Evolutionary conservation across 2,329 filamentous ascomycete species (phyloP), one percentile per base, ranked within the genome.

Genomic region (Fusarium solani-melongenae): DNA sequence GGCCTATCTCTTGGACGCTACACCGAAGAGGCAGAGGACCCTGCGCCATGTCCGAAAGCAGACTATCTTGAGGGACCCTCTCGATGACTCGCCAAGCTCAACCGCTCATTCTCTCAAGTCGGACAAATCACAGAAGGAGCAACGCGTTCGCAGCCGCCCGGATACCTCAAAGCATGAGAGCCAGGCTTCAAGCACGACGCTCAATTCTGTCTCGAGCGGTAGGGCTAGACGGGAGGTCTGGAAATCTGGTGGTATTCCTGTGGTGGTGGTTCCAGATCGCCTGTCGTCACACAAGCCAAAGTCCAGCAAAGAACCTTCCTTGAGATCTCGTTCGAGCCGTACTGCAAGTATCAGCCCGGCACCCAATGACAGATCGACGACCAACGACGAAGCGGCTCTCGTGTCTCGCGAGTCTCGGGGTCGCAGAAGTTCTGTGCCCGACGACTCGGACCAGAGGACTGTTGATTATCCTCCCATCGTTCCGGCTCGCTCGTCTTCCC

Each of bases 41-140:
- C 80, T 92, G 67, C 87, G 91, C 6, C 90, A 92, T 78, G 87
- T 91, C 12, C 88, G 85, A 73, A 92, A 92, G 76, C 86, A 89
- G 49, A 81, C 81, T 10, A 81, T 82, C 1, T 76, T 91, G 64
- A 84, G 89, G 67, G 86, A 89, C 69, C 84, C 87, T 4, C 78
- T 65, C 8, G 66, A 67, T 29, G 34, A 41, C 10, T 66, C 70
- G 12, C 64, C 72, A 22, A 64, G 62, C 55, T 67, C 68, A 11
- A 53, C 68, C 11, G 53, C 62, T 20, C 69, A 70, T 29, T 67
- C 67, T 2, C 20, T 64, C 4, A 69, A 68, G 44, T 62, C 66
- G 7, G 72, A 72, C 14, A 71, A 64, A 51, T 76, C 71, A 8
- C 67, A 64, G 44, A 81, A 75, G 51, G 82, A 78, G 46, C 71